Percentiles rank a stretch among this genome's conserved stretches.
Conservation (phyloP, 306 rosid species). For the Trifolium repens region DNA sequence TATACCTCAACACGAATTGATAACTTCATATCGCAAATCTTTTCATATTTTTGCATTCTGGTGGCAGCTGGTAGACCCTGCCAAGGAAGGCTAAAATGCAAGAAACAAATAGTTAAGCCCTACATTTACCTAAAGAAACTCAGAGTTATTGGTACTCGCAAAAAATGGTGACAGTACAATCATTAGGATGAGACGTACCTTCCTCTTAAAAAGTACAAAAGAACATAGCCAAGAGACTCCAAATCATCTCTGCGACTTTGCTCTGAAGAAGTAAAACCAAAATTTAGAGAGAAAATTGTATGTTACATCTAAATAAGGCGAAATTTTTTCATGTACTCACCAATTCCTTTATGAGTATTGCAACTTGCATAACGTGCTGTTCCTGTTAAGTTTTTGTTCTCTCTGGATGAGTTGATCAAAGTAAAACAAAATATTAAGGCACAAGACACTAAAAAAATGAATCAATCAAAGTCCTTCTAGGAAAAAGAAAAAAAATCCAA, state of each 20-base stretch:
- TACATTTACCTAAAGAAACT: conserved; percentile 1
- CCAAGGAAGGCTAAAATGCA: conserved; percentile 79
- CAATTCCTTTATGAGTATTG: conserved; percentile 69
- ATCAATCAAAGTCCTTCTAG: not conserved
- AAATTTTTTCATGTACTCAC: conserved; percentile 13
- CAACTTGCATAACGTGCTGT: conserved; percentile 86
- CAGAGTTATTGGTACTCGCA: not conserved
- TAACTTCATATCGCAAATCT: conserved; percentile 67
- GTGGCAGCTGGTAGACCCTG: conserved; percentile 79
- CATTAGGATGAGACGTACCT: conserved; percentile 34
- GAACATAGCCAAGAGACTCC: conserved; percentile 50
- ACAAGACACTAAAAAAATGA: not conserved
- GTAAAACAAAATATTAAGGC: conserved; percentile 34
- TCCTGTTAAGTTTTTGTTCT: conserved; percentile 80
- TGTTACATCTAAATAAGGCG: not conserved
- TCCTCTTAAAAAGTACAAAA: conserved; percentile 47
- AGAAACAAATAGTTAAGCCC: conserved; percentile 31
- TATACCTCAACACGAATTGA: conserved; percentile 73
- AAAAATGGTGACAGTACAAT: not conserved
- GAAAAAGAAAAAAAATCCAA: too few relatives aligned
- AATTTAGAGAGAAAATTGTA: not conserved
- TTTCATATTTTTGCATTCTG: conserved; percentile 72
- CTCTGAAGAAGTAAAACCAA: conserved; percentile 29
- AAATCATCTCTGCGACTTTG: conserved; percentile 52
- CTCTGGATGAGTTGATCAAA: conserved; percentile 60